phyloP scores from a whole-genome alignment of 495 filamentous ascomycete genomes.

The Neurospora terricola region DNA sequence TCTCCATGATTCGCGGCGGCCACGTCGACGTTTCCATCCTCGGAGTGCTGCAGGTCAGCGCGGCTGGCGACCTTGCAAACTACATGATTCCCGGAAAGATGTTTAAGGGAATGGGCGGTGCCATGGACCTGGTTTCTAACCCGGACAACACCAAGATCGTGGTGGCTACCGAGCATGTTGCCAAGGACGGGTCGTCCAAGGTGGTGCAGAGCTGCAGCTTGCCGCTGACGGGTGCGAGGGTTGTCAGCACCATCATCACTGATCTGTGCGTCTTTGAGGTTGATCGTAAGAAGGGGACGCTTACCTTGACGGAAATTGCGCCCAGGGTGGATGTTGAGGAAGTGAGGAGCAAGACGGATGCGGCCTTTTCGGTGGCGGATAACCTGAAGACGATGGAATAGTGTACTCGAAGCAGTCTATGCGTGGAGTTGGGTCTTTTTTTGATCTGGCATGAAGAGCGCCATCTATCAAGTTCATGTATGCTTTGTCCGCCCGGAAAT shows the following conservation, averaged over 20 bases:
- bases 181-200: constrained; percentile 50
- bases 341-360: constrained; percentile 44
- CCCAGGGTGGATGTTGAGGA: constrained; percentile 46
- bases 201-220: constrained; percentile 47
- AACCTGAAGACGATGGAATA: constrained; percentile 39
- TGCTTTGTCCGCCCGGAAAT: not conserved
- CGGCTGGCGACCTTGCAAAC: constrained; percentile 49
- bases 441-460: not conserved
- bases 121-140: constrained; percentile 54
- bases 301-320: constrained; percentile 46
- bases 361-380: constrained; percentile 39
- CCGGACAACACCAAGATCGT: constrained; percentile 52
- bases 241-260: constrained; percentile 48
- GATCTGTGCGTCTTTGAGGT: constrained; percentile 51
- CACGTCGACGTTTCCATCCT: constrained; percentile 52
- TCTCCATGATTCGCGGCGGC: constrained; percentile 52
- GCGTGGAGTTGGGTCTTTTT: not conserved
- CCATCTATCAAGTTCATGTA: not conserved
- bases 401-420: not conserved
- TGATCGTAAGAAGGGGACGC: constrained; percentile 37
- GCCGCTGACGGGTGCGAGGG: constrained; percentile 44
- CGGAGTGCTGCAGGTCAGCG: constrained; percentile 50
- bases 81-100: constrained; percentile 56
- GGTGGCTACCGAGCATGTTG: constrained; percentile 51
- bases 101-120: constrained; percentile 56